Base-by-base conservation (phyloP, 208 protist genomes). In the Leishmania tropica region DNA sequence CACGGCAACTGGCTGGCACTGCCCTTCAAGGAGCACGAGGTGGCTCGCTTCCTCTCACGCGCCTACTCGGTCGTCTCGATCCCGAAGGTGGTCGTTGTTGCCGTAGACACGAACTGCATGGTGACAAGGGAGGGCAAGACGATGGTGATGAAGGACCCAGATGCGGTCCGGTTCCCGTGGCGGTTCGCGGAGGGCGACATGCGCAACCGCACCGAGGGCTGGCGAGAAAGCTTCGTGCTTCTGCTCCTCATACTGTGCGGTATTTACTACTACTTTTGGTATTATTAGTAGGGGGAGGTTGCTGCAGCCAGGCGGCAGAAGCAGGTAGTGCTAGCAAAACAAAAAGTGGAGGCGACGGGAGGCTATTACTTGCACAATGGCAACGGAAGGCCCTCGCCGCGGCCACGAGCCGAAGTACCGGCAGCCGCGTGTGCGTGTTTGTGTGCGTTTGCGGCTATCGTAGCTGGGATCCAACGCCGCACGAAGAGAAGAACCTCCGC, bases 1-100 rank as follows among this genome's bases (percentile, higher is more conserved):
- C 87, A 91, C 72, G 86, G 81, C 1, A 80, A 89, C 31, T 94
- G 93, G 89, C 60, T 90, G 42, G 87, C 89, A 21, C 79, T 96
- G 40, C 85, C 84, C 40, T 96, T 92, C 73, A 80, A 83, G 37
- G 83, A 90, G 13, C 35, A 72, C 3, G 75, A 64, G 31, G 68
- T 90, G 47, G 85, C 80, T 0, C 74, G 74, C 3, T 76, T 65
- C 31, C 80, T 93, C 45, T 81, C 83, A 35, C 79, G 81, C 28
- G 64, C 48, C 42, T 88, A 86, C 81, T 75, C 74, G 0, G 84
- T 92, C 19, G 28, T 72, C 7, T 87, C 85, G 21, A 89, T 92
- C 28, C 91, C 91, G 35, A 90, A 80, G 62, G 28, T 93, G 48
- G 76, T 89, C 0, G 75, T 92, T 2, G 87, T 95, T 53, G 84